Percentiles rank a stretch among this genome's conserved stretches.
Conservation (phyloP, 306 rosid genomes). For the Phaseolus lunatus region DNA sequence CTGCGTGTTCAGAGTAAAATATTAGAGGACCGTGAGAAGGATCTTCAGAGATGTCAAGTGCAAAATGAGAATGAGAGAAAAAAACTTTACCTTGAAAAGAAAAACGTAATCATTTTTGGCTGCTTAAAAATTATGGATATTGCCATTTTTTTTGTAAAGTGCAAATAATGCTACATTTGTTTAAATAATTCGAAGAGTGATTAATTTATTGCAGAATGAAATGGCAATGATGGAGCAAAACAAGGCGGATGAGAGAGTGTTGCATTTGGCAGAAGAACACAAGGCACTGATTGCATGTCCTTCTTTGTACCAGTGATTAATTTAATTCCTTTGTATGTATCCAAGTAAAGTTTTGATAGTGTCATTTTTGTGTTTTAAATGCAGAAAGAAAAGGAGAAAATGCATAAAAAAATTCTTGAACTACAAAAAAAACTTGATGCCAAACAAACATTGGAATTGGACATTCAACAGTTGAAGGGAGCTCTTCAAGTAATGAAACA, state of each 20-base stretch:
- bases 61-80: conserved; percentile 61
- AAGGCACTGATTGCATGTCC: conserved; percentile 45
- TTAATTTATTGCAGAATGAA: conserved; percentile 58
- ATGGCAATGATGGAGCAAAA: conserved; percentile 74
- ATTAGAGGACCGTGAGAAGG: conserved; percentile 60
- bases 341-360: background rate
- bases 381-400: conserved; percentile 74
- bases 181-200: conserved; percentile 18
- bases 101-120: conserved; percentile 58
- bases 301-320: background rate
- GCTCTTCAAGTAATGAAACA: conserved; percentile 76
- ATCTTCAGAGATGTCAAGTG: conserved; percentile 55
- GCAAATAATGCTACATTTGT: background rate
- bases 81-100: conserved; percentile 54
- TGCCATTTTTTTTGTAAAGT: conserved; percentile 13
- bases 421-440: conserved; percentile 76
- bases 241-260: conserved; percentile 67
- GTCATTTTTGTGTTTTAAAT: conserved; percentile 35
- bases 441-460: conserved; percentile 73
- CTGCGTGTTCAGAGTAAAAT: conserved; percentile 57
- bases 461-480: conserved; percentile 71
- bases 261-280: conserved; percentile 69
- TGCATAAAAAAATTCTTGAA: conserved; percentile 58
- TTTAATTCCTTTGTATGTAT: conserved; percentile 19
- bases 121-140: conserved; percentile 17